Percentiles rank a stretch among this genome's conserved stretches.
Evolutionary conservation across 148 eudicot species (phyloP).

Genomic region (Spergularia bocconei): DNA sequence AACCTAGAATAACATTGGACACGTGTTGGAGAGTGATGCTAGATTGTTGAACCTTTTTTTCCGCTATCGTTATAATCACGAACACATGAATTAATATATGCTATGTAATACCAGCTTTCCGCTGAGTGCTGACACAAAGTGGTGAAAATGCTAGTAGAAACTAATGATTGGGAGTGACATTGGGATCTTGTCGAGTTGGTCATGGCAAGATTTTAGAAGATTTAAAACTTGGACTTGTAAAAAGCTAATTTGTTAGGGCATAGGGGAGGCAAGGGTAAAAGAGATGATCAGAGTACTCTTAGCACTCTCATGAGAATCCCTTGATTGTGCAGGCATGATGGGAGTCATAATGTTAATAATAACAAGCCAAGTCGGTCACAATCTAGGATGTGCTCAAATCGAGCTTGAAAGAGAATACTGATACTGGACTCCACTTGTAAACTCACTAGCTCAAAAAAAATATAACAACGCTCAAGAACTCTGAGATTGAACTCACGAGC

Average conservation of each 20-base stretch:
- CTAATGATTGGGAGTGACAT: too few relatives aligned
- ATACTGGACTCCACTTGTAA: too few relatives aligned
- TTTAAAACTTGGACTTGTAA: not conserved
- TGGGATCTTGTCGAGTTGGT: not conserved
- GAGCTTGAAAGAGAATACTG: too few relatives aligned
- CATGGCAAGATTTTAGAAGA: not conserved
- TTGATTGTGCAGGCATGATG: not conserved
- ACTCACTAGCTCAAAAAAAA: too few relatives aligned
- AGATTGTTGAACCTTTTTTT: not conserved
- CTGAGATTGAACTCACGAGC: too few relatives aligned
- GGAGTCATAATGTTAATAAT: too few relatives aligned
- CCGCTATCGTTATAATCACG: not conserved
- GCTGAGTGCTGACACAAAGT: not conserved
- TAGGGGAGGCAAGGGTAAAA: not conserved
- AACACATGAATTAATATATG: not conserved
- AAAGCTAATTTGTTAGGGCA: too few relatives aligned
- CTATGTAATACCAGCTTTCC: not conserved
- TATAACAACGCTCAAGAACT: too few relatives aligned
- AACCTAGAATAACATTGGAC: not conserved
- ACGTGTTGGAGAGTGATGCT: slow-evolving; percentile 3
- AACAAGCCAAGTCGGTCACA: too few relatives aligned
- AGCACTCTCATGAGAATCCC: not conserved
- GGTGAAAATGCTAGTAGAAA: too few relatives aligned
- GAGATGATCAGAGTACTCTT: not conserved
- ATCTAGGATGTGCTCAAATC: too few relatives aligned